Percentiles rank a stretch among this genome's conserved stretches.
These are phyloP conservation scores for Pyrenopolyporus hunteri DNA, from an alignment of 495 filamentous ascomycete species.

Conservation along the genomic window DNA sequence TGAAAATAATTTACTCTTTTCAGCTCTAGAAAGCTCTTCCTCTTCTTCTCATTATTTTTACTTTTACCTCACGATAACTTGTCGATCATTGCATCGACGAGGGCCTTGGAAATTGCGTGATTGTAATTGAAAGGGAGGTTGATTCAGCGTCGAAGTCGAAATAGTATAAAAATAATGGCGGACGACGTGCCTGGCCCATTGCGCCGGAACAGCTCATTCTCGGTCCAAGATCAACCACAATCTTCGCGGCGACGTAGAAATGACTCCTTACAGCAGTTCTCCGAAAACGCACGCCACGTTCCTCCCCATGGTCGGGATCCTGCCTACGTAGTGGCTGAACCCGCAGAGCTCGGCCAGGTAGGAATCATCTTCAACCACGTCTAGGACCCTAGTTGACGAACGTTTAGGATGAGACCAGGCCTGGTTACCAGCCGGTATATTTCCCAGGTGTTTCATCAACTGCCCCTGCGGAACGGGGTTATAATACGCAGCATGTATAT, in stretches of 20 bases:
- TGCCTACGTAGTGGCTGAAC: constrained; percentile 16
- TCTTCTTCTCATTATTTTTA: too few relatives aligned
- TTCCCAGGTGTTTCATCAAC: not conserved
- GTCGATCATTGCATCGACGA: too few relatives aligned
- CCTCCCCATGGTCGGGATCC: constrained; percentile 3
- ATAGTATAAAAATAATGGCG: constrained; percentile 13
- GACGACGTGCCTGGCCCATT: constrained; percentile 2
- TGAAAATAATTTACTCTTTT: not conserved
- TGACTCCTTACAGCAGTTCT: constrained; percentile 10
- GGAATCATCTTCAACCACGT: not conserved
- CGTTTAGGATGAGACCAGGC: constrained; percentile 9
- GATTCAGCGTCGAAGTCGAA: too few relatives aligned
- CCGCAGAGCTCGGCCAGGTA: constrained; percentile 14
- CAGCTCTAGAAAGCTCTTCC: too few relatives aligned
- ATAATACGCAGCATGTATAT: constrained; percentile 5
- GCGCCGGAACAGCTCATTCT: constrained; percentile 8
- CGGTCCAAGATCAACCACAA: constrained; percentile 2
- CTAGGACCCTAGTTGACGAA: not conserved
- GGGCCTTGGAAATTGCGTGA: too few relatives aligned
- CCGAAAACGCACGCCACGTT: constrained; percentile 12
- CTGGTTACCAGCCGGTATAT: not conserved
- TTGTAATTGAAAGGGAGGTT: too few relatives aligned
- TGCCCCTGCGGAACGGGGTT: not conserved
- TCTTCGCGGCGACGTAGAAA: not conserved
- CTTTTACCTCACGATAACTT: too few relatives aligned